Conservation (phyloP, 2,329 filamentous ascomycete genomes). For the Paecilomyces niveus region DNA sequence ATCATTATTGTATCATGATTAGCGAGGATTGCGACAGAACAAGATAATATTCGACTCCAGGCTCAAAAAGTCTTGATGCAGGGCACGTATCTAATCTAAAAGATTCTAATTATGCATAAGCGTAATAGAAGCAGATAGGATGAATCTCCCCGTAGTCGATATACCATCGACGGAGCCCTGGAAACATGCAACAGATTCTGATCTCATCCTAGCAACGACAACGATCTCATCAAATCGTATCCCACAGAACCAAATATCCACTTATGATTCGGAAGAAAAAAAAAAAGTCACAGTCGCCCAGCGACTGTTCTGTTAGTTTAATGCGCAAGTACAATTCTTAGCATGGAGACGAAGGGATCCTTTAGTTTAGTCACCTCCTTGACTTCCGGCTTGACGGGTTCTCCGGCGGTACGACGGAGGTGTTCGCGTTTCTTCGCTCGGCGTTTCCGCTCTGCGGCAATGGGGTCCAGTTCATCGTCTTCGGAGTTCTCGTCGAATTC, state of each 20-base stretch:
- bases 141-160: background rate
- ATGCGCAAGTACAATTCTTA: conserved; percentile 72
- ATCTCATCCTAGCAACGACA: background rate
- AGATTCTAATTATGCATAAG: background rate
- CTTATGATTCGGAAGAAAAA: background rate
- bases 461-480: conserved; percentile 77
- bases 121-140: background rate
- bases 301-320: conserved; percentile 32
- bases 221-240: background rate
- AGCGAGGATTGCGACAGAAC: background rate
- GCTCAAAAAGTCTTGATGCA: background rate
- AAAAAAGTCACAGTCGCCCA: background rate
- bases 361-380: conserved; percentile 71
- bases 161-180: background rate
- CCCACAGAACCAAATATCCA: background rate
- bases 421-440: conserved; percentile 72
- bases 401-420: conserved; percentile 70
- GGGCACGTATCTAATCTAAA: background rate
- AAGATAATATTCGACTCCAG: background rate
- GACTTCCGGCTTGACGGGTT: conserved; percentile 75
- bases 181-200: background rate
- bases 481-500: conserved; percentile 60
- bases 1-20: background rate
- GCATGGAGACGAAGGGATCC: conserved; percentile 73
- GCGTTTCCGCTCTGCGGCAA: conserved; percentile 74